Base-by-base conservation (phyloP, 2,329 filamentous ascomycete genomes). In the Phyllosticta citriasiana region DNA sequence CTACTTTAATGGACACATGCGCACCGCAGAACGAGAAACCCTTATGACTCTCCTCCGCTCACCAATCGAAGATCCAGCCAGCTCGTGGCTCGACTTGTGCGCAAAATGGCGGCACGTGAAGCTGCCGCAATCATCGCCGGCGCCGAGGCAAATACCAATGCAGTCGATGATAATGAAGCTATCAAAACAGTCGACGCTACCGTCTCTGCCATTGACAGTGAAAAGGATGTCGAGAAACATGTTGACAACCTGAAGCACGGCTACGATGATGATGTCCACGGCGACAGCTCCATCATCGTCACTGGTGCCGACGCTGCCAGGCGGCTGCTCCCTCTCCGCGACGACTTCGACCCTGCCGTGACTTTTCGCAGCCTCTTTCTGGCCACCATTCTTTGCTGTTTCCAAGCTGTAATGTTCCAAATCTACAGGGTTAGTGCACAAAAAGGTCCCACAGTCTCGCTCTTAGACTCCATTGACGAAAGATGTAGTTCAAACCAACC, bases 371-470 rank as follows among this genome's bases (percentile, higher is more conserved):
- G 79, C 57, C 62, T 84, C 4, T 66, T 84, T 47, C 64, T 84
- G 55, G 79, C 80, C 1, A 79, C 79, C 0, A 64, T 68, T 2
- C 74, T 84, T 3, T 74, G 80, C 0, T 77, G 74, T 10, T 84
- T 84, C 65, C 80, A 83, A 64, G 78, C 81, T 25, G 77, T 80
- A 53, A 81, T 84, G 78, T 74, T 71, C 57, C 80, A 83, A 67
- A 83, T 84, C 54, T 84, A 84, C 64, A 69, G 67, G 14, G 81
- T 82, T 61, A 68, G 74, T 65, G 4, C 33, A 53, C 10, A 12
- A 60, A 22, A 22, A 22, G 19, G 19, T 22, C 19, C 19, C 19
- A 22, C 19, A 22, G 19, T 22, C 6, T 6, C n/a, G 8, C 16
- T n/a, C 51, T 30, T 53, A 26, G 57, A 19, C 47, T 64, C 65